Evolutionary conservation across 148 eudicot genomes (phyloP).

Genomic region (Rhododendron kiyosumense): DNA sequence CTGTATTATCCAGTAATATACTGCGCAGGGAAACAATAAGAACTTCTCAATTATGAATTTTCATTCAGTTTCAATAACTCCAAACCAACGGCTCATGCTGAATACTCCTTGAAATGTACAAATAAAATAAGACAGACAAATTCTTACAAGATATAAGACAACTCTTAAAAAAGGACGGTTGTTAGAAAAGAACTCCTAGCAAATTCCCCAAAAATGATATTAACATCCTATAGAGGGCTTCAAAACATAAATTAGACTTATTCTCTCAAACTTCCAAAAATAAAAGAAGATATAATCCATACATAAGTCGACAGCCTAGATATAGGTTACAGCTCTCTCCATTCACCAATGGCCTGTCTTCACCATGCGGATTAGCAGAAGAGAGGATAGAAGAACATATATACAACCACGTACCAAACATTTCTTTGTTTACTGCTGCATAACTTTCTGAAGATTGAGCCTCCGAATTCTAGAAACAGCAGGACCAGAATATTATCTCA

Average conservation of each 20-base stretch:
- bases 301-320: not conserved
- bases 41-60: not conserved
- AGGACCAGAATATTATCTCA: slow-evolving; percentile 9
- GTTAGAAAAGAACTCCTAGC: not conserved
- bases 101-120: slow-evolving; percentile 11
- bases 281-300: not conserved
- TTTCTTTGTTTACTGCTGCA: slow-evolving; percentile 6
- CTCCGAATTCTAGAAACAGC: not conserved
- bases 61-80: not conserved
- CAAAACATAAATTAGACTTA: slow-evolving; percentile 1
- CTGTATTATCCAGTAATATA: not conserved
- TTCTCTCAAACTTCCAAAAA: not conserved
- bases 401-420: slow-evolving; percentile 8
- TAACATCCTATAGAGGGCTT: slow-evolving; percentile 5
- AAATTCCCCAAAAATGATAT: slow-evolving; percentile 5
- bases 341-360: not conserved
- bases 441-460: not conserved
- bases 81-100: not conserved
- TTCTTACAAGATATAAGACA: not conserved
- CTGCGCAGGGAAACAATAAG: not conserved
- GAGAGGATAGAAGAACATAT: not conserved
- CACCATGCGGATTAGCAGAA: not conserved
- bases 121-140: not conserved
- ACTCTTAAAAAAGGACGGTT: not conserved
- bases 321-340: not conserved